Evolutionary conservation across 2,329 filamentous ascomycete genomes (phyloP).

Genomic region (Talaromyces sp.): DNA sequence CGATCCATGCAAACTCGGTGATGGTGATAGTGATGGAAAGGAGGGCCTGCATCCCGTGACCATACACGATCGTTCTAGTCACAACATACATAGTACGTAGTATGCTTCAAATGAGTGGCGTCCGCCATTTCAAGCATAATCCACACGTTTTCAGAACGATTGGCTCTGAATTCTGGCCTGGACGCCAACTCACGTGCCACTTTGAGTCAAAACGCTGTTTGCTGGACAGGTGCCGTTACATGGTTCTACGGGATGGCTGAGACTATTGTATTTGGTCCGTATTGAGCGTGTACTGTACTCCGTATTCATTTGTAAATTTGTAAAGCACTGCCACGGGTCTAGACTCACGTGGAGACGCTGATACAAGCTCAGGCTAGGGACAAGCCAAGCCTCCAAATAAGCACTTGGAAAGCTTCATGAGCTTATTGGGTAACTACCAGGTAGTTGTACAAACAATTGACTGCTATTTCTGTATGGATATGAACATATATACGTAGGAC

Average conservation of each 20-base stretch:
- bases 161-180: not conserved
- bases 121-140: not conserved
- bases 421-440: too few species aligned
- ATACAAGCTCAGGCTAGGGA: not conserved
- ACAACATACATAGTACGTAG: too few species aligned
- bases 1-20: not conserved
- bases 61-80: too few species aligned
- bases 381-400: not conserved
- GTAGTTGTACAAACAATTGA: not conserved
- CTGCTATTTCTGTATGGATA: not conserved
- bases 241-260: not conserved
- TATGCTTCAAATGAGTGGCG: not conserved
- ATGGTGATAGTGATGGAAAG: not conserved
- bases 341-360: not conserved
- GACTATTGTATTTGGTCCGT: not conserved
- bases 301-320: not conserved
- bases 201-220: not conserved
- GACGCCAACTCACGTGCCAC: not conserved
- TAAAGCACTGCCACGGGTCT: constrained; percentile 1
- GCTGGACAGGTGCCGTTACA: not conserved
- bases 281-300: not conserved
- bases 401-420: not conserved
- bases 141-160: not conserved
- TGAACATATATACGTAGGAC: not conserved
- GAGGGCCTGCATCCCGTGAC: too few species aligned